Evolutionary conservation across 2,329 filamentous ascomycete genomes (phyloP), one percentile per base, ranked within the genome.

Genomic region (Aspergillus pseudoglaucus): DNA sequence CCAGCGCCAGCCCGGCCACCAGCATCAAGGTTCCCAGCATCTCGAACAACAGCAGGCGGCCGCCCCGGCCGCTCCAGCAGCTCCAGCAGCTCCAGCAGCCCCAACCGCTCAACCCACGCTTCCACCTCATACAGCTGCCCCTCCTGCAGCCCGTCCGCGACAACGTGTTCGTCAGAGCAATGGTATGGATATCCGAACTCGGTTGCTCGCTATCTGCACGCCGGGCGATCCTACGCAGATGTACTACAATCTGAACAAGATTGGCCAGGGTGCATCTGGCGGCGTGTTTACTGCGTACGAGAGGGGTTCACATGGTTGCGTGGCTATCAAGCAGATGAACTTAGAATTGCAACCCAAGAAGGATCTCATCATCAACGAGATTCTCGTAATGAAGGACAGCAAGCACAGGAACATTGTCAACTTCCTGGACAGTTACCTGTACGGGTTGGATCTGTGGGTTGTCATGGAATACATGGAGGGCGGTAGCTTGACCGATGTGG

Each of bases 381-480:
- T 98, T 57, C 73, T 98, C 49, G 93, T 98, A 49, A 98, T 98
- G 93, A 95, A 94, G 74, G 93, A 97, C 62, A 96, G 90, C 76
- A 93, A 88, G 49, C 93, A 98, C 66, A 91, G 90, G 61, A 97
- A 97, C 66, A 95, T 98, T 70, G 93, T 98, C 71, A 98, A 98
- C 70, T 98, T 97, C 70, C 91, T 97, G 73, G 93, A 97, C 74
- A 96, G 90, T 67, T 97, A 90, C 68, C 77, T 98, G 9, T 86
- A 90, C 49, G 81, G 82, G 10, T 88, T 91, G 39, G 93, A 97
- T 68, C 75, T 98, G 25, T 98, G 93, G 93, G 93, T 98, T 1
- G 89, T 97, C 30, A 98, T 98, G 93, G 93, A 98, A 72, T 98
- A 91, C 63, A 98, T 98, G 93, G 91, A 98, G 69, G 93, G 93